These are phyloP conservation scores for Eucalyptus guilfoylei DNA, from an alignment of 345 rosid genomes.

Conservation along the genomic window DNA sequence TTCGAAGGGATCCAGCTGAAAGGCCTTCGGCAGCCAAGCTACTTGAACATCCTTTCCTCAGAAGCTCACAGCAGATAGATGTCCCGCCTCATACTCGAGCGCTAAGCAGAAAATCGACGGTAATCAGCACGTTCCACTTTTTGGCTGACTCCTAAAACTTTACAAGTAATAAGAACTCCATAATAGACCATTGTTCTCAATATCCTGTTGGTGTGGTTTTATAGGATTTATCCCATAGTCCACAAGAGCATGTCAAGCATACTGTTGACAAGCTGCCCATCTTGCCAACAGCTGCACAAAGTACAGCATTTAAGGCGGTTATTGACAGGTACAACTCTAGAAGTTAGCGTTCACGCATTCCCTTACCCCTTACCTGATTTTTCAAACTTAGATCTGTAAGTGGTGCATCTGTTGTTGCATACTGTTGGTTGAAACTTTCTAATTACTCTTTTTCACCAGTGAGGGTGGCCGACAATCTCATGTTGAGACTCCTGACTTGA, in stretches of 20 bases:
- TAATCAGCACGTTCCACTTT: conserved; percentile 4
- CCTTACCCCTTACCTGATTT: not conserved
- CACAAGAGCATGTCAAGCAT: not conserved
- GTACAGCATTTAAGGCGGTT: not conserved
- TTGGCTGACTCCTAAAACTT: not conserved
- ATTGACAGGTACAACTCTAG: not conserved
- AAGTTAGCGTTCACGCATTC: not conserved
- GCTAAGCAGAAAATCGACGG: conserved; percentile 35
- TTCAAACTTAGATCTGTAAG: not conserved
- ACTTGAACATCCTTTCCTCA: conserved; percentile 70
- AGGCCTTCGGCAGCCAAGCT: conserved; percentile 66
- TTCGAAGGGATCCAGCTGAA: conserved; percentile 82
- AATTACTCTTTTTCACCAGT: conserved; percentile 45
- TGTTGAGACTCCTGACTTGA: conserved; percentile 30
- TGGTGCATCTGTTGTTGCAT: not conserved
- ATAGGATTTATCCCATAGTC: not conserved
- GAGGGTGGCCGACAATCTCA: conserved; percentile 26
- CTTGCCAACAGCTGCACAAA: not conserved
- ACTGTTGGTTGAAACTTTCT: conserved; percentile 23
- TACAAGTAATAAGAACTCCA: not conserved
- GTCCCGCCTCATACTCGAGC: conserved; percentile 12
- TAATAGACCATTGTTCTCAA: not conserved
- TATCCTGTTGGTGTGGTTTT: not conserved
- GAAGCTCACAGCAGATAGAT: conserved; percentile 25
- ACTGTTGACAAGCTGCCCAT: not conserved